Evolutionary conservation across 78 protist species (phyloP).

Genomic region (Tieghemostelium lacteum): DNA sequence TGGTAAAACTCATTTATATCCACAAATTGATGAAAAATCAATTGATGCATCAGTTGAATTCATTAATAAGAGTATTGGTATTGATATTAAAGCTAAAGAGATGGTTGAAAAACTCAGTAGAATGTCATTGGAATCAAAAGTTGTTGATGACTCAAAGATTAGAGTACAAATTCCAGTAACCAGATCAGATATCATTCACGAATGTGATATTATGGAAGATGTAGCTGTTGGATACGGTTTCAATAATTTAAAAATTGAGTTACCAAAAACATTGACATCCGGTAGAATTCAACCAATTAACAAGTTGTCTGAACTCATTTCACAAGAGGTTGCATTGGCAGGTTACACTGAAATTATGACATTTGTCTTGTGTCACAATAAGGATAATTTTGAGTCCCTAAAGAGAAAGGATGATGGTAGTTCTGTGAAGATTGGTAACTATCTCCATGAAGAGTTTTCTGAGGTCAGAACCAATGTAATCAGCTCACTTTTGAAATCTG

Average conservation of each 20-base stretch:
- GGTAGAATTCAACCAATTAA: slow-evolving; percentile 89
- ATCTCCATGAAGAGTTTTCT: slow-evolving; percentile 90
- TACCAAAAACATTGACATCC: slow-evolving; percentile 30
- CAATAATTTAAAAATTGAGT: slow-evolving; percentile 84
- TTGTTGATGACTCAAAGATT: slow-evolving; percentile 30
- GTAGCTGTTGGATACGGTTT: slow-evolving; percentile 98
- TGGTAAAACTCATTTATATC: slow-evolving; percentile 45
- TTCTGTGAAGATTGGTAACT: slow-evolving; percentile 87
- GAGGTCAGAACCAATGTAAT: slow-evolving; percentile 89
- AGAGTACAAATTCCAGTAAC: slow-evolving; percentile 38
- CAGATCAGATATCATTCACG: slow-evolving; percentile 96
- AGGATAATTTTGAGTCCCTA: slow-evolving; percentile 82
- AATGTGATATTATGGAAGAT: slow-evolving; percentile 98
- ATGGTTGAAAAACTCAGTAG: slow-evolving; percentile 58
- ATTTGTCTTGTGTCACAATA: slow-evolving; percentile 92
- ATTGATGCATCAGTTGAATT: slow-evolving; percentile 36
- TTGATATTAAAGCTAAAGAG: slow-evolving; percentile 12
- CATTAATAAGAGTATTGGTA: slow-evolving; percentile 80
- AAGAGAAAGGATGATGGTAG: slow-evolving; percentile 59
- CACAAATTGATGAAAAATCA: slow-evolving; percentile 41
- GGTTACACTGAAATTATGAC: slow-evolving; percentile 96
- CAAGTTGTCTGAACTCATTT: slow-evolving; percentile 87
- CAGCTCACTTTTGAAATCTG: slow-evolving; percentile 94
- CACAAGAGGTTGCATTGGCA: slow-evolving; percentile 89
- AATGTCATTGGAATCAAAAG: slow-evolving; percentile 70